A percentile compares a stretch with the other conserved stretches of the same genome.
Evolutionary conservation across 257 asterid genomes (phyloP).

Genomic region (Anisodus acutangulus): DNA sequence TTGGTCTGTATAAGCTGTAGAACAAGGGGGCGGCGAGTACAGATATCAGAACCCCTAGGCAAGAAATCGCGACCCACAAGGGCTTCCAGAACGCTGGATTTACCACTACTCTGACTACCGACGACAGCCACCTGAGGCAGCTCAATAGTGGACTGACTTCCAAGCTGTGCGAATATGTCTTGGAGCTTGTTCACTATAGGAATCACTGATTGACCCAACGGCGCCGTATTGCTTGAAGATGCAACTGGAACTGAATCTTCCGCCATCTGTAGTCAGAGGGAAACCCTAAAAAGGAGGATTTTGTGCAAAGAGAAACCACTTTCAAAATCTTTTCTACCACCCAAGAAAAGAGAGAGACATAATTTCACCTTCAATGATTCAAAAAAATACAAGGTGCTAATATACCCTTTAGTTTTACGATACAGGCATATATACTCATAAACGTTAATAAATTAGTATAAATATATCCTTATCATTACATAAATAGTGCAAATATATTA

Average conservation of each 20-base stretch:
- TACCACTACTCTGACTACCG: slow-evolving; percentile 99
- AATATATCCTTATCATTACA: too few relatives aligned
- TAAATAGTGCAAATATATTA: too few relatives aligned
- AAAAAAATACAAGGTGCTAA: too few relatives aligned
- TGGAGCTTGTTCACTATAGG: slow-evolving; percentile 88
- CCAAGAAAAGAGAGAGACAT: too few relatives aligned
- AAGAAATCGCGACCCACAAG: slow-evolving; percentile 96
- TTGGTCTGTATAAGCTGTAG: slow-evolving; percentile 76
- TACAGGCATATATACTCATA: too few relatives aligned
- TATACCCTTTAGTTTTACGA: neutral
- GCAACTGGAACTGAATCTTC: slow-evolving; percentile 50
- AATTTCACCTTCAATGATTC: too few relatives aligned
- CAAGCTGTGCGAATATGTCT: slow-evolving; percentile 85
- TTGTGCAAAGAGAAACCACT: too few relatives aligned
- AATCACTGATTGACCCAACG: slow-evolving; percentile 76
- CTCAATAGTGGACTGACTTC: slow-evolving; percentile 78
- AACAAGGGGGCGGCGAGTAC: slow-evolving; percentile 91
- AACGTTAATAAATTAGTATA: too few relatives aligned
- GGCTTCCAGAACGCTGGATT: slow-evolving; percentile 96
- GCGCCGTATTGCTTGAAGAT: slow-evolving; percentile 39
- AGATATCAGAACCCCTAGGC: slow-evolving; percentile 88
- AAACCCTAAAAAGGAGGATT: too few relatives aligned
- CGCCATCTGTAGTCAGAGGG: slow-evolving; percentile 53
- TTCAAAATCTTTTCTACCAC: too few relatives aligned
- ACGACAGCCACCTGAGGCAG: slow-evolving; percentile 97